These are phyloP conservation scores for Rhizophagus clarus DNA, from an alignment of 192 early-diverging fungal species.

Conservation along the genomic window DNA sequence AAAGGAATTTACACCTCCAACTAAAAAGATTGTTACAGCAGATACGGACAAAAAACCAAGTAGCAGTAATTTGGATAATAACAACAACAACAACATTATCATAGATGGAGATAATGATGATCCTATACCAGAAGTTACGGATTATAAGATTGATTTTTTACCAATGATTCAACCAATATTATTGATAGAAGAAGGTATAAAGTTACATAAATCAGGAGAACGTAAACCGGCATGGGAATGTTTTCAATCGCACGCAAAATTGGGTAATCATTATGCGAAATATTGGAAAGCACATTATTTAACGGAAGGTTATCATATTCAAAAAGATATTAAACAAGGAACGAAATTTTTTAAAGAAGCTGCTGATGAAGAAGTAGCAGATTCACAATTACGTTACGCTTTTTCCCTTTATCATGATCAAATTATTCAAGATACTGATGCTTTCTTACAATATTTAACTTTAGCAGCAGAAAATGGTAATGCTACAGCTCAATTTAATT, in stretches of 20 bases:
- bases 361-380: conserved; percentile 27
- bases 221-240: conserved; percentile 17
- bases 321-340: conserved; percentile 23
- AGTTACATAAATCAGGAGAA: conserved; percentile 9
- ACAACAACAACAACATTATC: too few relatives aligned
- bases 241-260: conserved; percentile 17
- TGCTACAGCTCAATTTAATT: conserved; percentile 26
- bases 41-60: background rate
- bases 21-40: background rate
- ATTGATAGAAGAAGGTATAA: conserved; percentile 25
- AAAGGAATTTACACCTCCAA: background rate
- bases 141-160: conserved; percentile 5
- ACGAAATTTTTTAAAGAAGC: conserved; percentile 26
- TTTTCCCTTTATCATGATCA: background rate
- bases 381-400: conserved; percentile 31
- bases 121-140: background rate
- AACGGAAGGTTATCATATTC: conserved; percentile 20
- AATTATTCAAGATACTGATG: conserved; percentile 16
- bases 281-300: conserved; percentile 33
- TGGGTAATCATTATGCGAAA: conserved; percentile 19
- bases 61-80: background rate
- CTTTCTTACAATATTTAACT: conserved; percentile 27
- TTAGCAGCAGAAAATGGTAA: conserved; percentile 31
- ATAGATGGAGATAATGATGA: conserved; percentile 6
- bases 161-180: conserved; percentile 7